Evolutionary conservation across 2,329 filamentous ascomycete species (phyloP), one percentile per base, ranked within the genome.

Genomic region (Arachnomyces sp.): DNA sequence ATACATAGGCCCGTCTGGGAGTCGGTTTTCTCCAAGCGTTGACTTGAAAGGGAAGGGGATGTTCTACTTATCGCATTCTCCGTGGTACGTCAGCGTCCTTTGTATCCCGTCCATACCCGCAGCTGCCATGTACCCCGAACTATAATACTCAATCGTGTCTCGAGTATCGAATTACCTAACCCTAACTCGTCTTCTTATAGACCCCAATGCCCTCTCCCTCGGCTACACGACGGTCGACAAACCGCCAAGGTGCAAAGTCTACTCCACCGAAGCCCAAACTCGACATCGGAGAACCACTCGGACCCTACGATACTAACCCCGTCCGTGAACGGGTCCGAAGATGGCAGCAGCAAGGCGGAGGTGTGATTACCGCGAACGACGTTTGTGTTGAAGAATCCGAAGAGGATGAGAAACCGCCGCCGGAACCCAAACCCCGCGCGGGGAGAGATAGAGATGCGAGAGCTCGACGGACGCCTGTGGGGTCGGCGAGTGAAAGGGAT

Each of bases 331-430:
- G 88, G 53, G 84, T 94, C 39, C 82, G 81, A 51, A 76, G 81
- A 62, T 94, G 88, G 88, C 87, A 94, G 61, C 82, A 82, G 55
- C 71, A 81, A 49, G 86, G 83, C 54, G 83, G 81, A 28, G 74
- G 75, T 4, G 81, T 80, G 17, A 74, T 82, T 3, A 63, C 63
- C 2, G 72, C 79, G 20, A 78, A 83, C 30, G 64, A 84, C 25
- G 71, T 76, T 4, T 74, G 76, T 43, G 70, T 73, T 9, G 69
- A 72, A 11, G 77, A 82, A 11, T 74, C 77, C 3, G 68, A 60
- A 14, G 49, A 46, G 15, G 49, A 51, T 2, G 47, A 53, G 32
- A 55, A 55, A 13, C 36, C 20, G 16, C 28, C 40, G 13, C 36
- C 47, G 47, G n/a, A 53, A 40, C 38, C 43, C 43, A 43, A 59